Conservation (phyloP, 768 basidiomycete genomes). For the Naganishia kalamii region DNA sequence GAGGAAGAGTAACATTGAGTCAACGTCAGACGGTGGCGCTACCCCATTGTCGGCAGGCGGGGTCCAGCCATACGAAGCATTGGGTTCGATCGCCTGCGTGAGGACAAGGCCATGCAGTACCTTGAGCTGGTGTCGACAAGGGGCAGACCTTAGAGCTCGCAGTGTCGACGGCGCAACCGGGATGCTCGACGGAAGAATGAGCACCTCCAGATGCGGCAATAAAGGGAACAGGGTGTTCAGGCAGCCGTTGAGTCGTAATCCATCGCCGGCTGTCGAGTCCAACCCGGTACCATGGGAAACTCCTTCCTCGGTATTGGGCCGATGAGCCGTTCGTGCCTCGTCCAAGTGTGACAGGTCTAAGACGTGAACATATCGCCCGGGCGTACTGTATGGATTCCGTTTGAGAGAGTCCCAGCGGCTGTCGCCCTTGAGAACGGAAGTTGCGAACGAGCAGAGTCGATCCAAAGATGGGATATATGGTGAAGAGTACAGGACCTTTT, state of each 20-base stretch:
- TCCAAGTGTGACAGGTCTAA: conserved; percentile 56
- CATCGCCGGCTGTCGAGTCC: conserved; percentile 6
- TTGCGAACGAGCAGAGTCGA: conserved; percentile 57
- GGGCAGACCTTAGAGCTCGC: conserved; percentile 1
- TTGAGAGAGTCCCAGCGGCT: conserved; percentile 81
- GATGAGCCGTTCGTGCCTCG: not conserved
- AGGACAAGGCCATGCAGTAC: conserved; percentile 10
- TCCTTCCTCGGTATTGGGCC: not conserved
- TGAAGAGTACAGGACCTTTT: conserved; percentile 9
- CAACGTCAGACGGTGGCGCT: not conserved
- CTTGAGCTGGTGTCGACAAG: not conserved
- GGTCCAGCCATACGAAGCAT: not conserved
- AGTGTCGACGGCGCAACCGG: conserved; percentile 8
- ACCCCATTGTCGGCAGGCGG: not conserved
- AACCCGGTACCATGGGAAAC: not conserved
- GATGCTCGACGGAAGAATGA: conserved; percentile 34
- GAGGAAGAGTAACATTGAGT: not conserved
- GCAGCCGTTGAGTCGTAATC: conserved; percentile 14
- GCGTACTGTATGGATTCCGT: conserved; percentile 76
- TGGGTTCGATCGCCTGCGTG: conserved; percentile 13
- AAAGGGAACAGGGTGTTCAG: conserved; percentile 36
- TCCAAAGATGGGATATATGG: conserved; percentile 51
- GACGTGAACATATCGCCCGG: conserved; percentile 75
- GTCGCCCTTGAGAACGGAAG: conserved; percentile 60
- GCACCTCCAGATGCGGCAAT: conserved; percentile 36